phyloP scores from a whole-genome alignment of 192 early-diverging fungal species.

The Coemansia umbellata region DNA sequence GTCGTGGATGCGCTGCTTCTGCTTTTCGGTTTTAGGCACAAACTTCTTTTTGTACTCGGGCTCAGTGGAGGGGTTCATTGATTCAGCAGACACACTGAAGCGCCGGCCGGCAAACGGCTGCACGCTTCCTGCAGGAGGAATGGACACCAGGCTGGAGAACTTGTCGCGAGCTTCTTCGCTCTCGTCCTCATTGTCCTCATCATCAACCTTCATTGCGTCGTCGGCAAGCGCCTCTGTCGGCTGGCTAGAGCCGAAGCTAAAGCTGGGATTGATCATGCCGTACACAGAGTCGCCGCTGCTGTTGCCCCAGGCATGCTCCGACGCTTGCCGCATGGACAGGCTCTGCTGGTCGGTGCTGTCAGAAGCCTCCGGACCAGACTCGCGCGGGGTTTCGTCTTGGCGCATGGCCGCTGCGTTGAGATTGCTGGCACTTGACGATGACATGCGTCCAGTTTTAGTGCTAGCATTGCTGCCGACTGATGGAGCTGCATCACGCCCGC shows the following conservation, averaged over 20 bases:
- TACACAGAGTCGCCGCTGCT: constrained; percentile 16
- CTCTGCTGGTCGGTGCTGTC: constrained; percentile 38
- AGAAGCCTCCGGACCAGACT: constrained; percentile 38
- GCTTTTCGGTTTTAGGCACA: constrained; percentile 84
- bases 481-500: neutral
- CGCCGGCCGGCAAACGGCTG: constrained; percentile 85
- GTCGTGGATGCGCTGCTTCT: constrained; percentile 73
- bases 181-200: constrained; percentile 50
- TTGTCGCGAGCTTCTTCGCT: constrained; percentile 60
- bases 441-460: neutral
- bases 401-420: constrained; percentile 4
- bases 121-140: constrained; percentile 49
- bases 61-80: constrained; percentile 82
- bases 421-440: neutral
- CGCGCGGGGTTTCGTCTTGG: constrained; percentile 31
- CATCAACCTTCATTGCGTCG: constrained; percentile 58
- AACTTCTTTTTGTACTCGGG: constrained; percentile 80
- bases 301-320: constrained; percentile 46
- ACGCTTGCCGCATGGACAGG: constrained; percentile 50
- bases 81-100: constrained; percentile 93
- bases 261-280: constrained; percentile 44
- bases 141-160: constrained; percentile 54
- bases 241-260: constrained; percentile 51
- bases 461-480: neutral
- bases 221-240: constrained; percentile 31